These are phyloP conservation scores for Fusarium chaquense DNA, from an alignment of 2,329 filamentous ascomycete genomes.

Conservation along the genomic window DNA sequence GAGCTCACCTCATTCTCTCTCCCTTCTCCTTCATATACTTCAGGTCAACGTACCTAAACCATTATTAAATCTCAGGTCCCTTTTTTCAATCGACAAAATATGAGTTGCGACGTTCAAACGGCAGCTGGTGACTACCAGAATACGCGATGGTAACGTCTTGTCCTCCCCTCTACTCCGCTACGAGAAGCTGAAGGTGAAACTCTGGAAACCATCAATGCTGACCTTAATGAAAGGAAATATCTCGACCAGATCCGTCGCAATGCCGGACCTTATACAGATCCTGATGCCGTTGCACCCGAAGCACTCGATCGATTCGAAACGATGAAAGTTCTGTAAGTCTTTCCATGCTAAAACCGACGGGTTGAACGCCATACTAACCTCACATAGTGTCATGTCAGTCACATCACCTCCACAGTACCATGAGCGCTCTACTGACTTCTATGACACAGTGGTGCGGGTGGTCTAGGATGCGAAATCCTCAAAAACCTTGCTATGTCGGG, in stretches of 20 bases:
- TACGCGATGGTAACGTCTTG: constrained; percentile 51
- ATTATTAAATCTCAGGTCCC: not conserved
- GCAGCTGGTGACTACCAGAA: constrained; percentile 44
- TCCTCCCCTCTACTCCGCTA: not conserved
- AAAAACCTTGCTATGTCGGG: constrained; percentile 96
- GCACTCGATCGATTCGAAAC: constrained; percentile 70
- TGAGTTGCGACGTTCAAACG: constrained; percentile 45
- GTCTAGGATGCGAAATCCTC: constrained; percentile 93
- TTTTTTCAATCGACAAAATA: constrained; percentile 20
- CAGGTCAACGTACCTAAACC: not conserved
- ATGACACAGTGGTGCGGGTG: constrained; percentile 82
- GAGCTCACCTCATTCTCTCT: constrained; percentile 13
- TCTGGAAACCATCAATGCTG: constrained; percentile 17
- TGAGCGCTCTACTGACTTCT: constrained; percentile 31
- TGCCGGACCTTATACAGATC: constrained; percentile 83
- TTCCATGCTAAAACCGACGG: not conserved
- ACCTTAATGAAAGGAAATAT: constrained; percentile 72
- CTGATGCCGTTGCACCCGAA: constrained; percentile 65
- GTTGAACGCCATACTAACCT: constrained; percentile 26
- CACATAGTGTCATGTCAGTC: constrained; percentile 64
- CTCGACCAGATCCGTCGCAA: constrained; percentile 83
- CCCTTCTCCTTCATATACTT: not conserved
- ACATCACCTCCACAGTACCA: constrained; percentile 16
- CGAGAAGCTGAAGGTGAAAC: constrained; percentile 23
- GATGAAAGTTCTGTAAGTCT: constrained; percentile 79